phyloP scores from a whole-genome alignment of 2,329 filamentous ascomycete genomes.

The Fusarium pseudoanthophilum region DNA sequence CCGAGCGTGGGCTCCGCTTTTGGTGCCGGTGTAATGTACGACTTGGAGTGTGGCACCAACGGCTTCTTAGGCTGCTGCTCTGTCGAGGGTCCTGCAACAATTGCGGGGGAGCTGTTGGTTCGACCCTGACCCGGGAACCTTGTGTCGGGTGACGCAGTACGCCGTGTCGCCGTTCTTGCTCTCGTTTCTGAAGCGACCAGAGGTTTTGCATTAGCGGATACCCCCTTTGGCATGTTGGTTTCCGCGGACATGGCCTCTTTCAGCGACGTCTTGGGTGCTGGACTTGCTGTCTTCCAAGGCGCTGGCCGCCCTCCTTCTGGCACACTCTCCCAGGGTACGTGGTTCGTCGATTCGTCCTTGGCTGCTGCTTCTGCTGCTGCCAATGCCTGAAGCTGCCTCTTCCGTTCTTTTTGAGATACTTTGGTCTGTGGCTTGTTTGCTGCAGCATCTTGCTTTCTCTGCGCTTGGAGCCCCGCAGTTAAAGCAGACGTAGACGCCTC shows the following conservation, averaged over 20 bases:
- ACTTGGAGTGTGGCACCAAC: slow-evolving; percentile 69
- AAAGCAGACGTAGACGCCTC: slow-evolving; percentile 65
- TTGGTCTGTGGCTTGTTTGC: slow-evolving; percentile 62
- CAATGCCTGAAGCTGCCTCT: slow-evolving; percentile 80
- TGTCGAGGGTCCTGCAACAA: slow-evolving; percentile 42
- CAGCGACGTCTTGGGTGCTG: slow-evolving; percentile 60
- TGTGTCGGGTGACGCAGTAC: slow-evolving; percentile 70
- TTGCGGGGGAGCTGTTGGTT: slow-evolving; percentile 49
- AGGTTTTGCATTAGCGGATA: slow-evolving; percentile 53
- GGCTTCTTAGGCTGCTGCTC: slow-evolving; percentile 51
- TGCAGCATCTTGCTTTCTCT: slow-evolving; percentile 56
- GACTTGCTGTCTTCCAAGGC: slow-evolving; percentile 74
- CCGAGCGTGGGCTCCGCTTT: slow-evolving; percentile 73
- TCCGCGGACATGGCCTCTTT: slow-evolving; percentile 58
- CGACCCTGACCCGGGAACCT: slow-evolving; percentile 69
- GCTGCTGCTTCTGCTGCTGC: slow-evolving; percentile 57
- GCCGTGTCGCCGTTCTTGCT: slow-evolving; percentile 53
- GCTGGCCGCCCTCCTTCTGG: slow-evolving; percentile 53
- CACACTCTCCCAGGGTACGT: slow-evolving; percentile 59
- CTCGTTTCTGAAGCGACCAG: slow-evolving; percentile 57
- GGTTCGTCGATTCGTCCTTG: slow-evolving; percentile 44
- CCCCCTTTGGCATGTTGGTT: slow-evolving; percentile 41
- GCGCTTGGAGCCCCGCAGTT: slow-evolving; percentile 64
- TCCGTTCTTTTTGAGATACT: slow-evolving; percentile 91
- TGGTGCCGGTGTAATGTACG: slow-evolving; percentile 66